phyloP scores from a whole-genome alignment of 1,284 basidiomycete species.

The Hypsizygus ulmarius region DNA sequence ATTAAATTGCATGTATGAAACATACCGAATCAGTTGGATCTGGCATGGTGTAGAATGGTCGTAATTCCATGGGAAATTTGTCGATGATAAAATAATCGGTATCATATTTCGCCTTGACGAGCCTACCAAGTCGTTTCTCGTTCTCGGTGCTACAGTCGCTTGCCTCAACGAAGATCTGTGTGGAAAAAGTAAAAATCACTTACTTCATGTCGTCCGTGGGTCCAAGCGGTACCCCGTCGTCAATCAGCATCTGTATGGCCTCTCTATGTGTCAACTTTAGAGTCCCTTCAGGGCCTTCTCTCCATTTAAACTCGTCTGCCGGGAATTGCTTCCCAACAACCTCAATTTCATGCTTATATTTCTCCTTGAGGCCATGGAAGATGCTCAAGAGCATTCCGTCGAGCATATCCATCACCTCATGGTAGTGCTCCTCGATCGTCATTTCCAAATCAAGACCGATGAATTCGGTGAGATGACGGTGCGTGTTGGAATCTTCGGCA shows the following conservation, averaged over 20 bases:
- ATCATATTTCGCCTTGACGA: slow-evolving; percentile 90
- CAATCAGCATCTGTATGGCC: slow-evolving; percentile 83
- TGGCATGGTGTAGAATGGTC: slow-evolving; percentile 99
- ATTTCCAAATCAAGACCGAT: slow-evolving; percentile 99
- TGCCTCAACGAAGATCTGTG: not conserved
- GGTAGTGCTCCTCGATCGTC: slow-evolving; percentile 97
- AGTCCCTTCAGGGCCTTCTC: slow-evolving; percentile 78
- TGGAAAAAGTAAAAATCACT: slow-evolving; percentile 21
- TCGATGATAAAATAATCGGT: slow-evolving; percentile 98
- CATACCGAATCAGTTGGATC: slow-evolving; percentile 84
- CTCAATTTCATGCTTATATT: slow-evolving; percentile 80
- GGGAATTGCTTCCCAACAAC: slow-evolving; percentile 87
- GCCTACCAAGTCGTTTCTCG: slow-evolving; percentile 87
- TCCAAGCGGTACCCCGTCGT: slow-evolving; percentile 76
- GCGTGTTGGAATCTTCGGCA: slow-evolving; percentile 97
- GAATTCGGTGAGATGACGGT: slow-evolving; percentile 98
- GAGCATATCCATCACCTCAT: slow-evolving; percentile 89
- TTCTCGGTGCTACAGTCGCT: slow-evolving; percentile 70
- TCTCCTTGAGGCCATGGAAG: slow-evolving; percentile 78
- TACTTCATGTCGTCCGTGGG: slow-evolving; percentile 86
- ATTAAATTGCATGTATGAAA: not conserved
- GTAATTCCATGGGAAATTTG: slow-evolving; percentile 91
- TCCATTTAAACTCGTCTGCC: slow-evolving; percentile 87
- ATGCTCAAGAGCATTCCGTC: slow-evolving; percentile 83
- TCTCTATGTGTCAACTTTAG: slow-evolving; percentile 83